Evolutionary conservation across 1,284 basidiomycete genomes (phyloP).

Genomic region (Boletus semigastroideus): DNA sequence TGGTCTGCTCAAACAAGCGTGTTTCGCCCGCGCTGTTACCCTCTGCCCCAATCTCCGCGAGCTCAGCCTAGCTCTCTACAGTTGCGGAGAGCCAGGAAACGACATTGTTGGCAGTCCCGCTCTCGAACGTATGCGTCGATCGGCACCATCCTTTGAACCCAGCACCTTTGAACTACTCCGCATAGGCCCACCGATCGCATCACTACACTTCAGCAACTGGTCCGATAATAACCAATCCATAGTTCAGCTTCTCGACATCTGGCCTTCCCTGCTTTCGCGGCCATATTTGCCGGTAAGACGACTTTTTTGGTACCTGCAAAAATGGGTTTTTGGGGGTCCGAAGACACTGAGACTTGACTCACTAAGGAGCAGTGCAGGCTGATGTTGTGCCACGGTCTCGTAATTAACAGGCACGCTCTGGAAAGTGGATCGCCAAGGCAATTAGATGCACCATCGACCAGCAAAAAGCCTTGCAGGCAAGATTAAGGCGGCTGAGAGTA

Average conservation of each 20-base stretch:
- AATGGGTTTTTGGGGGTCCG: too few relatives aligned
- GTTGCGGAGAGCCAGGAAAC: conserved; percentile 46
- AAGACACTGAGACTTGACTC: too few relatives aligned
- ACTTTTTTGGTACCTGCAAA: too few relatives aligned
- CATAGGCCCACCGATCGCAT: conserved; percentile 52
- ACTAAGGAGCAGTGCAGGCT: too few relatives aligned
- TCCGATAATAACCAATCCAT: conserved; percentile 59
- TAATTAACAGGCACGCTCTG: too few relatives aligned
- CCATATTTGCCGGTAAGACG: too few relatives aligned
- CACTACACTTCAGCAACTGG: conserved; percentile 67
- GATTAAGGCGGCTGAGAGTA: too few relatives aligned
- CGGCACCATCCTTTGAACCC: conserved; percentile 55
- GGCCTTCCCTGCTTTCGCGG: conserved; percentile 56
- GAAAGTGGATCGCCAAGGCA: too few relatives aligned
- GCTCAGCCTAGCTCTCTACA: conserved; percentile 58
- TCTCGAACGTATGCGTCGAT: conserved; percentile 47
- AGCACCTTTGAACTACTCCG: conserved; percentile 51
- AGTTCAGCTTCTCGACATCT: conserved; percentile 59
- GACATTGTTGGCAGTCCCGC: conserved; percentile 48
- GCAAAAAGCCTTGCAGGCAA: too few relatives aligned
- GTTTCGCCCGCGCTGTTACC: conserved; percentile 56
- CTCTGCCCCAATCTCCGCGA: conserved; percentile 58
- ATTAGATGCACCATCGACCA: too few relatives aligned
- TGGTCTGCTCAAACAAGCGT: conserved; percentile 48
- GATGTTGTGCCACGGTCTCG: too few relatives aligned